Evolutionary conservation across 345 rosid genomes (phyloP).

Genomic region (Citrus inodora): DNA sequence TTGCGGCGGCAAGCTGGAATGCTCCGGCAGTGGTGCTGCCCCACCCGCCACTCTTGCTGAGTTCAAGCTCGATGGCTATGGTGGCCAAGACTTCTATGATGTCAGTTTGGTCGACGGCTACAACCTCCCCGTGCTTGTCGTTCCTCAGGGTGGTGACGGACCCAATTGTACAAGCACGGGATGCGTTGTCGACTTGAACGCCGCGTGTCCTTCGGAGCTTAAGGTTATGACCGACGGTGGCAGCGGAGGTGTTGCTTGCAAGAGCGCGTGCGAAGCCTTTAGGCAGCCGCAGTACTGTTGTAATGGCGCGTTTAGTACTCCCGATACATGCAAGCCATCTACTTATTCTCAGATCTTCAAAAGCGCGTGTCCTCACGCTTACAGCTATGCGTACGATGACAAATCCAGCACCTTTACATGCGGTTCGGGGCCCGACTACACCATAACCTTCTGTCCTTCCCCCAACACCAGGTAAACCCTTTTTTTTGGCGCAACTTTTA

Average conservation of each 20-base stretch:
- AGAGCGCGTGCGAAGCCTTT: conserved; percentile 92
- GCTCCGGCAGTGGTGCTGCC: conserved; percentile 67
- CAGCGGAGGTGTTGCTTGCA: conserved; percentile 53
- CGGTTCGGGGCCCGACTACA: conserved; percentile 56
- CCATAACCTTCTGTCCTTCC: conserved; percentile 85
- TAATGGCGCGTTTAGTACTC: conserved; percentile 62
- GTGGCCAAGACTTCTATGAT: conserved; percentile 73
- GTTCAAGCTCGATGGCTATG: conserved; percentile 72
- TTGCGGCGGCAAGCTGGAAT: conserved; percentile 78
- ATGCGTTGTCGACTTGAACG: conserved; percentile 72
- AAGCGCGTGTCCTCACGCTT: conserved; percentile 81
- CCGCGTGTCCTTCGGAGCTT: conserved; percentile 74
- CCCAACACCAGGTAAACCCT: conserved; percentile 63
- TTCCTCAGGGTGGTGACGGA: conserved; percentile 75
- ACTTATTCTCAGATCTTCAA: conserved; percentile 72
- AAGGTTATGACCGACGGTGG: conserved; percentile 51
- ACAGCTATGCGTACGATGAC: conserved; percentile 98
- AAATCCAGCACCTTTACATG: conserved; percentile 93
- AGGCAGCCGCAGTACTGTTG: conserved; percentile 78
- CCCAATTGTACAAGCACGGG: conserved; percentile 70
- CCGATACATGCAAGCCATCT: conserved; percentile 78
- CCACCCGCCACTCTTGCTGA: conserved; percentile 91
- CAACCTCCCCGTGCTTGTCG: conserved; percentile 81
- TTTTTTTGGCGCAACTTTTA: background rate
- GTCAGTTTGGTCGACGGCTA: conserved; percentile 95